Evolutionary conservation across 1,284 basidiomycete genomes (phyloP), one percentile per base, ranked within the genome.

Genomic region (Ceraceosorus guamensis): DNA sequence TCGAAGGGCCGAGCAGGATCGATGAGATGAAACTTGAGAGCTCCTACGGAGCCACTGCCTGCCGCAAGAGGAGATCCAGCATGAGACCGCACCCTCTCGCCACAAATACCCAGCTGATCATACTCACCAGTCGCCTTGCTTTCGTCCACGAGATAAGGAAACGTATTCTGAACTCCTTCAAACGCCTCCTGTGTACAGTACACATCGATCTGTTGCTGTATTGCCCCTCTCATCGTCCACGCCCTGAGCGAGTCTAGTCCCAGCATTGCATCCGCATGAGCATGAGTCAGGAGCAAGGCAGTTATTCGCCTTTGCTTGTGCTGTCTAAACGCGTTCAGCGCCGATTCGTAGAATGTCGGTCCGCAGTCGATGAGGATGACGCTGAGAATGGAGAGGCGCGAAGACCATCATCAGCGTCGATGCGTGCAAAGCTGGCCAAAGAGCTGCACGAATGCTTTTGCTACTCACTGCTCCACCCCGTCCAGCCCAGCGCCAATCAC

Each of bases 341-440:
- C 66, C 11, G 66, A 65, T 11, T 56, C 54, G 48, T 73, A 71
- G 50, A 75, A 75, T 3, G 71, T 73, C 52, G 71, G 71, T 7
- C 72, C 72, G 49, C 69, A 71, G 52, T 75, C 72, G 53, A 75
- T 71, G n/a, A 75, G 47, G 39, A 75, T 52, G 3, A 55, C 37
- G 35, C 32, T 53, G 45, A 8, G 3, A 4, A n/a, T 8, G 30
- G 45, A 24, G 24, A 24, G 1, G 24, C 3, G 24, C 24, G 24
- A 24, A 24, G 2, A 24, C 24, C 3, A 3, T 24, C 2, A 24
- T 24, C 24, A 24, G 24, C 3, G 3, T 3, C 24, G 24, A 24
- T 1, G 3, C 24, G 24, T 24, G 24, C 24, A n/a, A n/a, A n/a
- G n/a, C n/a, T n/a, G n/a, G n/a, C n/a, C n/a, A n/a, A n/a, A n/a